Conservation (phyloP, 2,329 filamentous ascomycete species). For the Sarocladium oryzae region DNA sequence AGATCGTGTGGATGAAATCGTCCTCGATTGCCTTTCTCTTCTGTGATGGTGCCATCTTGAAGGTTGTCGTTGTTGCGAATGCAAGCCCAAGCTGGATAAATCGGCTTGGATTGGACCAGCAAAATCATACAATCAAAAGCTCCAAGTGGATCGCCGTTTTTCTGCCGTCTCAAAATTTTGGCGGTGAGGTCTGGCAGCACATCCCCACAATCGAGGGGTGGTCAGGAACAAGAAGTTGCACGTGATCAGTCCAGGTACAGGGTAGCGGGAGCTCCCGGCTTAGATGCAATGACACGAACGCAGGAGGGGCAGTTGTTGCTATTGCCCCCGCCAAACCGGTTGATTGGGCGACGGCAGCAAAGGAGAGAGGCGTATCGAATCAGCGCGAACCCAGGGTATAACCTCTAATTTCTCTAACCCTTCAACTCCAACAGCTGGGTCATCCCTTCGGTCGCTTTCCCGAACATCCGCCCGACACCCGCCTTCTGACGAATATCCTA, state of each 20-base stretch:
- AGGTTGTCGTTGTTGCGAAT: neutral
- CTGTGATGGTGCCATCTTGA: conserved; percentile 38
- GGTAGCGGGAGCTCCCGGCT: neutral
- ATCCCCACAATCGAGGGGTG: neutral
- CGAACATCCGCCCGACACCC: neutral
- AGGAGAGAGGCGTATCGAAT: conserved; percentile 11
- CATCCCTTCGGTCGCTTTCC: neutral
- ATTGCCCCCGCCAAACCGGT: conserved; percentile 23
- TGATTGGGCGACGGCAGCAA: conserved; percentile 31
- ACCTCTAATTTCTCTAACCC: conserved; percentile 18
- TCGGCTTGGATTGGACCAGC: neutral
- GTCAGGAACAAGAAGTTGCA: neutral
- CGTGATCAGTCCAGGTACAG: conserved; percentile 2
- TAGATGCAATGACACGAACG: neutral
- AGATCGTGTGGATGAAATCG: conserved; percentile 54
- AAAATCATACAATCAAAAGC: conserved; percentile 7
- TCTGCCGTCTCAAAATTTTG: conserved; percentile 26
- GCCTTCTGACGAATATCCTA: neutral
- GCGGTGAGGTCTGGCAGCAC: conserved; percentile 18
- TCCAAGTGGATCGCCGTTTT: conserved; percentile 16
- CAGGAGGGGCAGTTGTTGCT: conserved; percentile 7
- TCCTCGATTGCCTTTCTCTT: conserved; percentile 46
- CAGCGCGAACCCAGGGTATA: conserved; percentile 17
- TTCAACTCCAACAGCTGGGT: neutral
- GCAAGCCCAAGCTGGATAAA: neutral